These are phyloP conservation scores for Cynara cardunculus DNA, from an alignment of 129 eudicot genomes.

Conservation along the genomic window DNA sequence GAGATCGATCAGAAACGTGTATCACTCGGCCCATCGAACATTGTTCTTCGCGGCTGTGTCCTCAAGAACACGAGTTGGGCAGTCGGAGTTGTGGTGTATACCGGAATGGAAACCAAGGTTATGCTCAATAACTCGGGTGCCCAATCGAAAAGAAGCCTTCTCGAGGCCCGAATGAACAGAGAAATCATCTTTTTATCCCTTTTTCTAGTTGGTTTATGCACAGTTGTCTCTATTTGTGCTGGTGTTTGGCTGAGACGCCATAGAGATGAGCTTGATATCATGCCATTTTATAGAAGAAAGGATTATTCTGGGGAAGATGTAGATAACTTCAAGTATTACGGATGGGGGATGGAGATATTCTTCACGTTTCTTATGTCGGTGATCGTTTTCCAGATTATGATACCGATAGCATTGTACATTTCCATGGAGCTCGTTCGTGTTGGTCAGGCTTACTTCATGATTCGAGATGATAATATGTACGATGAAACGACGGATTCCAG, in stretches of 20 bases:
- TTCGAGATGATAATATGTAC: conserved; percentile 58
- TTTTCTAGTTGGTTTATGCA: conserved; percentile 62
- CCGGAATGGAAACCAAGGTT: conserved; percentile 89
- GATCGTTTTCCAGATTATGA: conserved; percentile 88
- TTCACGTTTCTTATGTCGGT: conserved; percentile 86
- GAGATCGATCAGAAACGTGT: conserved; percentile 74
- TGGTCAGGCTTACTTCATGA: conserved; percentile 96
- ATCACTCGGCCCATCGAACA: conserved; percentile 91
- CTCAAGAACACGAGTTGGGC: conserved; percentile 92
- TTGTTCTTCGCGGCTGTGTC: conserved; percentile 86
- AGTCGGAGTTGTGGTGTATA: conserved; percentile 82
- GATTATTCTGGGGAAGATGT: conserved; percentile 47
- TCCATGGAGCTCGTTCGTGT: conserved; percentile 96
- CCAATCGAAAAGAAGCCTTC: conserved; percentile 84
- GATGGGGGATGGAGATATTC: conserved; percentile 79
- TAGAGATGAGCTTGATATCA: conserved; percentile 59
- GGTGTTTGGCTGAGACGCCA: conserved; percentile 82
- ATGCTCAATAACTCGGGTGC: conserved; percentile 96
- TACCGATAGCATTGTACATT: conserved; percentile 89
- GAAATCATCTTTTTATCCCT: conserved; percentile 70
- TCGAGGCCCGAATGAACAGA: conserved; percentile 78
- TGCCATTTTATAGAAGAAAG: conserved; percentile 69
- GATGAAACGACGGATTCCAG: conserved; percentile 58
- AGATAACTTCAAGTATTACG: conserved; percentile 66
- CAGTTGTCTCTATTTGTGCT: conserved; percentile 54